Conservation (phyloP, 495 filamentous ascomycete genomes). For the Viridothelium virens region DNA sequence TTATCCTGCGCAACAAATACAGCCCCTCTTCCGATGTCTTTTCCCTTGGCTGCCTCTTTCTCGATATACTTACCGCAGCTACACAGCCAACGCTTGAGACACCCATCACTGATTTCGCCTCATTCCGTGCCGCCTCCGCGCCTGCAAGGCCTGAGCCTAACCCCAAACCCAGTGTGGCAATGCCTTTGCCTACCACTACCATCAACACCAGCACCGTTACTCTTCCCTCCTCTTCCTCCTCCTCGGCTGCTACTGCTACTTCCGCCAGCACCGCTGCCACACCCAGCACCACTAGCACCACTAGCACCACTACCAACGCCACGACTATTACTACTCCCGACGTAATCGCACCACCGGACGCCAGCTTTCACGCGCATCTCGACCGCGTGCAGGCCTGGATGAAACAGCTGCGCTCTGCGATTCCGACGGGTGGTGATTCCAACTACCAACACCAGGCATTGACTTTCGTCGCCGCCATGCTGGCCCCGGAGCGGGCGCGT, state of each 20-base stretch:
- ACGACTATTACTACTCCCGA: conserved; percentile 19
- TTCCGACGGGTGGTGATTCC: not conserved
- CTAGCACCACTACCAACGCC: not conserved
- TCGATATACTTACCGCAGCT: conserved; percentile 57
- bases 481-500: not conserved
- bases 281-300: not conserved
- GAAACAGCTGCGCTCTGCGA: conserved; percentile 17
- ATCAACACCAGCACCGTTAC: not conserved
- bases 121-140: conserved; percentile 49
- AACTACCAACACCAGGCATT: conserved; percentile 2
- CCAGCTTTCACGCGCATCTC: conserved; percentile 29
- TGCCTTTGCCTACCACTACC: not conserved
- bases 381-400: conserved; percentile 26
- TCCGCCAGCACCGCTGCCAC: not conserved
- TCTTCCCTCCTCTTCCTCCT: no score
- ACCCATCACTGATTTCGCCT: conserved; percentile 58
- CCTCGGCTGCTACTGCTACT: not conserved
- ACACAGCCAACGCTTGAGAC: conserved; percentile 52
- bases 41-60: conserved; percentile 63
- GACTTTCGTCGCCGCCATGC: conserved; percentile 9
- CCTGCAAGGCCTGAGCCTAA: conserved; percentile 13
- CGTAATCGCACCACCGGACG: conserved; percentile 20
- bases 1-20: conserved; percentile 18
- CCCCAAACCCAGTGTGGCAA: no score
- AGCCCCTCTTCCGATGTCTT: conserved; percentile 53